phyloP scores from a whole-genome alignment of 108 stramenopile genomes.

The Schizochytrium sp. region DNA sequence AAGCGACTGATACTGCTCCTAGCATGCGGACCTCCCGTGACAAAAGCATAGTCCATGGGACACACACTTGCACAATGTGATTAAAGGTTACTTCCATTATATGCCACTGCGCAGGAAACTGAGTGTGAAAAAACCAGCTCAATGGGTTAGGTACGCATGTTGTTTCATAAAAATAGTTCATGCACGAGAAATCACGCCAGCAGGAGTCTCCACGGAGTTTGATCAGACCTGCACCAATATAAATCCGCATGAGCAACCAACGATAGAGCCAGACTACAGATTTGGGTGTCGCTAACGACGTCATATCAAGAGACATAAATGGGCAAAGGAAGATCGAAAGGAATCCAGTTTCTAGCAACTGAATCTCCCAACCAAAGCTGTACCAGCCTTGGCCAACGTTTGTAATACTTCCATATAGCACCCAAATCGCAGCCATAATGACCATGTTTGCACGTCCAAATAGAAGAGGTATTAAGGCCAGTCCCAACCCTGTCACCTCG shows the following conservation, averaged over 20 bases:
- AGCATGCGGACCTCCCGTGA: constrained; percentile 60
- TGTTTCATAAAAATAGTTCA: constrained; percentile 85
- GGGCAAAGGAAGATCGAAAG: constrained; percentile 83
- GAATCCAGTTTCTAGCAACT: constrained; percentile 85
- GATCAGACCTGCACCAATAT: constrained; percentile 86
- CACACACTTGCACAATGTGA: constrained; percentile 36
- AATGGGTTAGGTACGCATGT: constrained; percentile 85
- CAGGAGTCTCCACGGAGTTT: constrained; percentile 84
- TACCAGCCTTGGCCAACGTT: constrained; percentile 80
- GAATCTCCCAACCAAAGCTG: constrained; percentile 86
- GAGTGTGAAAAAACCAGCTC: constrained; percentile 76
- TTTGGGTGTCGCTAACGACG: constrained; percentile 68
- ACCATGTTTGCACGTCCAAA: constrained; percentile 75
- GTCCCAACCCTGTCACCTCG: constrained; percentile 64
- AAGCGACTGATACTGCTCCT: not conserved
- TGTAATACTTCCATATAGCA: constrained; percentile 80
- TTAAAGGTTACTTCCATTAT: constrained; percentile 72
- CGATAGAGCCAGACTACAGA: constrained; percentile 81
- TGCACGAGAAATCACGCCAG: constrained; percentile 82
- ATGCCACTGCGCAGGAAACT: constrained; percentile 73
- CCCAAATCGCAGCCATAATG: constrained; percentile 75
- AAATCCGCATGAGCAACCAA: constrained; percentile 84
- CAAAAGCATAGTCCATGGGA: not conserved
- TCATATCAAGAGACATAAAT: constrained; percentile 64
- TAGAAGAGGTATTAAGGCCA: constrained; percentile 66